Evolutionary conservation across 495 filamentous ascomycete genomes (phyloP).

Genomic region (Parathielavia hyrcaniae): DNA sequence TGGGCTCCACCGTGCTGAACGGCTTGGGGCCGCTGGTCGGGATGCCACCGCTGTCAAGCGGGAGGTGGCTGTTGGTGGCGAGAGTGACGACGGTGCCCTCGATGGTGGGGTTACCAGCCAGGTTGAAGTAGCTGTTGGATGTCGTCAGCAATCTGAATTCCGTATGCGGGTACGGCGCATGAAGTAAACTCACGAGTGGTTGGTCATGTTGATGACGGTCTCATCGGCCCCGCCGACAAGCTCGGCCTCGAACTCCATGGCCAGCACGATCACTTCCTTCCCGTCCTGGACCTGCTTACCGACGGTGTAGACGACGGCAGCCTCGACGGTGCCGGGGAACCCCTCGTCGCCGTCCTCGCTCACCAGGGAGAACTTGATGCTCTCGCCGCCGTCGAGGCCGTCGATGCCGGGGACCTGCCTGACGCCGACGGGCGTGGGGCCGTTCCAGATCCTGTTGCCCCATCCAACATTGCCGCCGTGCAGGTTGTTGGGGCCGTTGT

Average conservation of each 20-base stretch:
- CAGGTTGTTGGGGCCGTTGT: slow-evolving; percentile 71
- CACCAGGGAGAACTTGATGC: slow-evolving; percentile 65
- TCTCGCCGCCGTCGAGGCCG: slow-evolving; percentile 62
- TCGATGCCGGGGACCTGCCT: slow-evolving; percentile 41
- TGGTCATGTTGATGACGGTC: slow-evolving; percentile 85
- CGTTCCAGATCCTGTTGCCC: slow-evolving; percentile 78
- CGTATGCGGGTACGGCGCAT: not conserved
- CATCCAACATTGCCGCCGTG: slow-evolving; percentile 80
- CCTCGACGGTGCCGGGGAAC: slow-evolving; percentile 77
- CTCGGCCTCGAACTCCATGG: slow-evolving; percentile 84
- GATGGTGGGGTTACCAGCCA: slow-evolving; percentile 60
- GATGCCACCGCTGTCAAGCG: slow-evolving; percentile 63
- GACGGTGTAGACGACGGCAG: slow-evolving; percentile 69
- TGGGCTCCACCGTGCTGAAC: slow-evolving; percentile 56
- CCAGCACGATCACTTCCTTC: slow-evolving; percentile 59
- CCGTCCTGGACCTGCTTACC: slow-evolving; percentile 57
- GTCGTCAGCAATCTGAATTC: slow-evolving; percentile 7
- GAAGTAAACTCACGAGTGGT: slow-evolving; percentile 67
- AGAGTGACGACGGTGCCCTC: slow-evolving; percentile 70
- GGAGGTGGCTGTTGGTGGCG: slow-evolving; percentile 64
- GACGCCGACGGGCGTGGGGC: slow-evolving; percentile 56
- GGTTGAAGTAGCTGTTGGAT: slow-evolving; percentile 80
- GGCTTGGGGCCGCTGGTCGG: slow-evolving; percentile 52
- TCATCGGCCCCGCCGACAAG: slow-evolving; percentile 71
- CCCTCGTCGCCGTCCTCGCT: slow-evolving; percentile 76